These are phyloP conservation scores for Royoungia palumana DNA, from an alignment of 768 basidiomycete species.

Conservation along the genomic window DNA sequence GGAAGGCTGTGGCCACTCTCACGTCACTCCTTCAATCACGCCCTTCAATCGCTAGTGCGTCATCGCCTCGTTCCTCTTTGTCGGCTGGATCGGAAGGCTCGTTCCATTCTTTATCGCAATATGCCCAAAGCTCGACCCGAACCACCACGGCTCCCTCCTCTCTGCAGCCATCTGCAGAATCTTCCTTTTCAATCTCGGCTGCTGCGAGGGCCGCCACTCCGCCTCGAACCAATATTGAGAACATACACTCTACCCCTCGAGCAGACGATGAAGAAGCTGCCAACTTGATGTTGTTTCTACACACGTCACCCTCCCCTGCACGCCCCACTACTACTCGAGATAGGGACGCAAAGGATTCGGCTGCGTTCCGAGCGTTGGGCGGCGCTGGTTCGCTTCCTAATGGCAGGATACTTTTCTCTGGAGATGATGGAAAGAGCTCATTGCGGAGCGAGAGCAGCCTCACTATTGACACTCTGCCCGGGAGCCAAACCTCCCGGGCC, in stretches of 20 bases:
- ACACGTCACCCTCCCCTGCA: conserved; percentile 80
- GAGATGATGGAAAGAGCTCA: conserved; percentile 24
- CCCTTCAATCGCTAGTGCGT: conserved; percentile 57
- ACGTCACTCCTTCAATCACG: conserved; percentile 68
- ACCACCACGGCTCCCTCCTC: conserved; percentile 42
- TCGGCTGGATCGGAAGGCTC: conserved; percentile 69
- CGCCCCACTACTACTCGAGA: conserved; percentile 50
- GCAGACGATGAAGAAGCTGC: conserved; percentile 77
- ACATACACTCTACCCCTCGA: conserved; percentile 45
- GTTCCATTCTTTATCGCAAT: conserved; percentile 58
- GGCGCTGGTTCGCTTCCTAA: conserved; percentile 48
- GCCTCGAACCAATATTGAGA: conserved; percentile 31
- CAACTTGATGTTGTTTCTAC: conserved; percentile 81
- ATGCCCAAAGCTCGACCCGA: conserved; percentile 64
- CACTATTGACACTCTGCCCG: conserved; percentile 21
- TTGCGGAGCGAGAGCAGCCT: conserved; percentile 30
- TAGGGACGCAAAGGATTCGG: conserved; percentile 48
- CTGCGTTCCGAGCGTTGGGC: conserved; percentile 55
- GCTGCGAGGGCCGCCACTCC: conserved; percentile 33
- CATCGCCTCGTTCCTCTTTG: conserved; percentile 70
- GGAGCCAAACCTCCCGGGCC: conserved; percentile 26
- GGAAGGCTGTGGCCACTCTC: conserved; percentile 80
- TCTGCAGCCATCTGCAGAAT: conserved; percentile 38
- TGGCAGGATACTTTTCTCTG: conserved; percentile 71
- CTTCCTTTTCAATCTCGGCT: conserved; percentile 32